Base-by-base conservation (phyloP, 805 yeast genomes). In the Schwanniomyces pseudopolymorphus region DNA sequence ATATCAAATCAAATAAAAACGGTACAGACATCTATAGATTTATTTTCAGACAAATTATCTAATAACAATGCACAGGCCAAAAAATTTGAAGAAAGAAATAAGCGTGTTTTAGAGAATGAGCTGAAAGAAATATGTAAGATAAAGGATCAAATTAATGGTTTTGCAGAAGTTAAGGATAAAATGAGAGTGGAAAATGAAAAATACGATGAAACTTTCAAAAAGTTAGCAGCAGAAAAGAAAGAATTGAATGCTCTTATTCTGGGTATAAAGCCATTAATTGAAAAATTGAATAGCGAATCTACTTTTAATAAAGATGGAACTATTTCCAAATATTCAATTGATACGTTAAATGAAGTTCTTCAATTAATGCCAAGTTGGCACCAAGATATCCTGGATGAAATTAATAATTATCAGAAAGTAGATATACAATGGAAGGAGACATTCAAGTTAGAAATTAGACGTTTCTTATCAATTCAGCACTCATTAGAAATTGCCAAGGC, bases 321-420 rank as follows among this genome's bases (percentile, higher is more conserved):
- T 1, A 47, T 72, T 17, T 58, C 60, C 19, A 53, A 52, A 20
- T 52, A 51, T 7, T 66, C 67, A 2, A 39, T 55, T n/a, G 73
- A 66, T 8, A 42, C 59, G 0, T 42, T 69, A 7, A 46, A 51
- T 14, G 54, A 58, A 28, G 53, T 72, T 3, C 56, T 56, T 37
- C 47, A 49, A 21, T 44, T 66, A n/a, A 52, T 50, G 37, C 75
- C 75, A 9, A 58, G 61, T 4, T 72, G 77, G 77, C 58, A 57
- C 33, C 51, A 49, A 11, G 70, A 68, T 17, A 53, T 71, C 16
- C 40, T 49, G 43, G 53, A 54, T 6, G 74, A 67, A 41, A 48
- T 66, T 9, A 61, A 55, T 8, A 51, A 24, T 7, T 53, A 57
- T 41, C 56, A 56, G 28, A 57, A 59, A 19, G 46, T 58, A 21